These are phyloP conservation scores for Tritrichomonas musculus DNA, from an alignment of 208 protist species.

Conservation along the genomic window DNA sequence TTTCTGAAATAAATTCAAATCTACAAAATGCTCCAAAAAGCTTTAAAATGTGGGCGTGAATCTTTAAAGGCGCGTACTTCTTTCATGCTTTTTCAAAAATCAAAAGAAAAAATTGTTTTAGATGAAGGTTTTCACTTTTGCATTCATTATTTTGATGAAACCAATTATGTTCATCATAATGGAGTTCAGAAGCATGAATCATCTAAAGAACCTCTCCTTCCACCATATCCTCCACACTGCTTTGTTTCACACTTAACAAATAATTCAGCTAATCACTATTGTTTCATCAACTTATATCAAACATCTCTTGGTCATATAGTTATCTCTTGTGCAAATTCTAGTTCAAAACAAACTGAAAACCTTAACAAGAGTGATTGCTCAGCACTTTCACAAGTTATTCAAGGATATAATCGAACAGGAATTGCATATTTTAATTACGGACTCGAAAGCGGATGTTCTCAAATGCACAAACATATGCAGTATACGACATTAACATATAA, in stretches of 20 bases:
- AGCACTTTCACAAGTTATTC: not conserved
- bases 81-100: not conserved
- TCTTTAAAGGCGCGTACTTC: not conserved
- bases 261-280: no score
- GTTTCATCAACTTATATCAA: no score
- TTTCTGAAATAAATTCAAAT: no score
- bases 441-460: not conserved
- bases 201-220: no score
- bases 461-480: slow-evolving; percentile 20
- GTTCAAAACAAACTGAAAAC: not conserved
- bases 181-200: no score
- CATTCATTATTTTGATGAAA: not conserved
- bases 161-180: no score
- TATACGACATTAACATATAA: not conserved
- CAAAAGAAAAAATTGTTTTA: not conserved
- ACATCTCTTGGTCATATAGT: not conserved
- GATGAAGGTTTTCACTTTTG: not conserved
- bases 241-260: no score
- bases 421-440: slow-evolving; percentile 16
- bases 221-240: no score
- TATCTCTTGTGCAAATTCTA: slow-evolving; percentile 6
- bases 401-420: not conserved
- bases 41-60: not conserved
- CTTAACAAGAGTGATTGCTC: not conserved
- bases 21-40: not conserved